These are phyloP conservation scores for Cladophialophora chaetospira DNA, from an alignment of 2,329 filamentous ascomycete species.

Conservation along the genomic window DNA sequence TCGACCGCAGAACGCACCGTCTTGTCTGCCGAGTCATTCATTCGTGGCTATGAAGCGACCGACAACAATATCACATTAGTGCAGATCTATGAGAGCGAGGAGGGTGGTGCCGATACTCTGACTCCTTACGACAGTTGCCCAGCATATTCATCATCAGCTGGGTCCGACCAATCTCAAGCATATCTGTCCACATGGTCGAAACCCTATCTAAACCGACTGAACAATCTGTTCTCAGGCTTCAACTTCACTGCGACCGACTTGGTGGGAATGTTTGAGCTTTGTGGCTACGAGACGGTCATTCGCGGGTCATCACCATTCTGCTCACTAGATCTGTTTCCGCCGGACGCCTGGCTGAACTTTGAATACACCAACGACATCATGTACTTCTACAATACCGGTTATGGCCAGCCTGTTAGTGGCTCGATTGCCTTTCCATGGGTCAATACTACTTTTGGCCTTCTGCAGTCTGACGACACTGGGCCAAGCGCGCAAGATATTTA, in stretches of 20 bases:
- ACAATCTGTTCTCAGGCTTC: constrained; percentile 56
- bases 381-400: constrained; percentile 68
- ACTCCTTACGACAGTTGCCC: constrained; percentile 68
- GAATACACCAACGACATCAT: constrained; percentile 66
- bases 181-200: constrained; percentile 60
- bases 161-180: constrained; percentile 56
- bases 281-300: constrained; percentile 67
- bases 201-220: constrained; percentile 61
- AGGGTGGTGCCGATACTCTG: constrained; percentile 61
- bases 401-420: constrained; percentile 60
- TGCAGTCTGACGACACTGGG: constrained; percentile 41
- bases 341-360: constrained; percentile 67
- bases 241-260: constrained; percentile 66
- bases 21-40: constrained; percentile 60
- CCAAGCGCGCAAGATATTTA: constrained; percentile 59
- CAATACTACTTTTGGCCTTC: constrained; percentile 59
- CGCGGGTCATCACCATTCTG: constrained; percentile 64
- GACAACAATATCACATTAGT: constrained; percentile 58
- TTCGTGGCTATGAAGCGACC: constrained; percentile 57
- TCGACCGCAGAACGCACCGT: constrained; percentile 64
- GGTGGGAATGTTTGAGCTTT: constrained; percentile 66
- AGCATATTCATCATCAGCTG: constrained; percentile 60
- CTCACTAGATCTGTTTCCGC: constrained; percentile 59
- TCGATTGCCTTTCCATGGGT: constrained; percentile 67
- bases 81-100: constrained; percentile 57